phyloP scores from a whole-genome alignment of 2,329 filamentous ascomycete genomes.

The Penicillium sp. region DNA sequence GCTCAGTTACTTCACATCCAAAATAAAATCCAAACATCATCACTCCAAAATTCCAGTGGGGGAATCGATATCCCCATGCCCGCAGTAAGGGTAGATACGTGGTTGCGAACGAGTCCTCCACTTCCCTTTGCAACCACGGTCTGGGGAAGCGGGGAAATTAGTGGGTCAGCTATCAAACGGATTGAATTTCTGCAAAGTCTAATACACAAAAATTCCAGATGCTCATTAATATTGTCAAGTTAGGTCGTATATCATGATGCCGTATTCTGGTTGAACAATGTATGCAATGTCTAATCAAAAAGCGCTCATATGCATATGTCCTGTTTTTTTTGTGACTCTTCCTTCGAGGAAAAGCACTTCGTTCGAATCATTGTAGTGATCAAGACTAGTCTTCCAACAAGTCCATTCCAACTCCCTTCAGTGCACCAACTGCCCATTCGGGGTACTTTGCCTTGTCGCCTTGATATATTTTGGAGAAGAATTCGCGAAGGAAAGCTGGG shows the following conservation, averaged over 20 bases:
- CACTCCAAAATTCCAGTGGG: too few species aligned
- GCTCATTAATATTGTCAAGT: background rate
- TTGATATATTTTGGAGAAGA: constrained; percentile 73
- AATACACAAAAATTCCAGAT: too few species aligned
- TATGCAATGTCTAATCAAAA: background rate
- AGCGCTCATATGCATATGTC: background rate
- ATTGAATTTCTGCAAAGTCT: too few species aligned
- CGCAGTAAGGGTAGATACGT: too few species aligned
- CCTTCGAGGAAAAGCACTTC: background rate
- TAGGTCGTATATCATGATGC: background rate
- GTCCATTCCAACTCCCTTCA: constrained; percentile 78
- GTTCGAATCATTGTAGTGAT: background rate
- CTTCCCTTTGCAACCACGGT: too few species aligned
- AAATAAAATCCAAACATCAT: too few species aligned
- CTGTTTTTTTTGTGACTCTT: background rate
- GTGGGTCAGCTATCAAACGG: too few species aligned
- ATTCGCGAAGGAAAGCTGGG: constrained; percentile 73
- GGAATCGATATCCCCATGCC: too few species aligned
- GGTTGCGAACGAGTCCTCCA: too few species aligned
- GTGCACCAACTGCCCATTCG: constrained; percentile 77
- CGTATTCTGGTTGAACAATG: background rate
- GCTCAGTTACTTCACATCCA: too few species aligned
- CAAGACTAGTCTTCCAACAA: constrained; percentile 47
- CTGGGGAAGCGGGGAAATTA: too few species aligned
- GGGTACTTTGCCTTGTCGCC: constrained; percentile 68